phyloP scores from a whole-genome alignment of 768 basidiomycete genomes.

The Tulasnella sp. region DNA sequence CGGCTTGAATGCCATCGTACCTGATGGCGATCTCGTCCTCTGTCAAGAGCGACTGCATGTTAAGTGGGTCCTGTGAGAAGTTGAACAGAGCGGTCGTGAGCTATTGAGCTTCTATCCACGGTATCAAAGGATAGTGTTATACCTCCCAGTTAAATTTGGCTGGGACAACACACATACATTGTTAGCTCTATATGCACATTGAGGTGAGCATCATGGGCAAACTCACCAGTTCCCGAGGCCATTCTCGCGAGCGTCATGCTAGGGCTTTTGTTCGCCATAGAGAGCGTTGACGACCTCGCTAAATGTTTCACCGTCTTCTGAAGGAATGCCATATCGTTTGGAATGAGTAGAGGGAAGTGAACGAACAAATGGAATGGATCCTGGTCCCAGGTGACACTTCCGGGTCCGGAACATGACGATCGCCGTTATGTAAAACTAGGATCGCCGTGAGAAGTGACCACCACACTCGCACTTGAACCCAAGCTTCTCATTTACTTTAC shows the following conservation, averaged over 20 bases:
- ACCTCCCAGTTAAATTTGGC: slow-evolving; percentile 32
- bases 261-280: not conserved
- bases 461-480: no score
- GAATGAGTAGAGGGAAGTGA: not conserved
- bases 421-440: no score
- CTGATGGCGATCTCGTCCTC: slow-evolving; percentile 86
- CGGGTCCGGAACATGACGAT: no score
- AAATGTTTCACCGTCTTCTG: not conserved
- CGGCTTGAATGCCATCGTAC: slow-evolving; percentile 30
- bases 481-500: no score
- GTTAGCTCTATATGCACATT: no score
- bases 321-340: not conserved
- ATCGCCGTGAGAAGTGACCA: no score
- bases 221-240: no score
- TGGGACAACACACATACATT: slow-evolving; percentile 15
- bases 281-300: not conserved
- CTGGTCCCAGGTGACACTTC: no score
- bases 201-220: not conserved
- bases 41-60: slow-evolving; percentile 65
- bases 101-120: not conserved
- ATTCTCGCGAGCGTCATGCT: not conserved
- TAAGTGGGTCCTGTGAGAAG: slow-evolving; percentile 62
- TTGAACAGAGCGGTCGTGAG: not conserved
- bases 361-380: no score
- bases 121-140: not conserved